Base-by-base conservation (phyloP, 2,329 filamentous ascomycete genomes). In the Fusarium nurragi region DNA sequence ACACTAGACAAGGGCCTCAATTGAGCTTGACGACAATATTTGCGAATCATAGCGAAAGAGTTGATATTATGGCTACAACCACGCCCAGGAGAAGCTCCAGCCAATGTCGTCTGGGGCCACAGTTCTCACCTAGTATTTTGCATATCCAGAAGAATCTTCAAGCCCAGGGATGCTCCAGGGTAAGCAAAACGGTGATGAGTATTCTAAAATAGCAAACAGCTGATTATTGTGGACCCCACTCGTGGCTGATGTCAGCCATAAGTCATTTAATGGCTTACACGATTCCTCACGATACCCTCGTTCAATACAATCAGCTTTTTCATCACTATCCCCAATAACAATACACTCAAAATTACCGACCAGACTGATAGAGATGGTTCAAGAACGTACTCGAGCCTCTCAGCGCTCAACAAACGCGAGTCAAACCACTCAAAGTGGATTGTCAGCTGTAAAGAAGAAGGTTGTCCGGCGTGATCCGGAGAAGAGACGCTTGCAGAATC, bases 241-340 rank as follows among this genome's bases (percentile, higher is more conserved):
- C 21, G 51, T 72, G 69, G 69, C 69, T 71, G 64, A 71, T 54
- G 59, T 71, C 65, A 71, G 69, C 67, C 67, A 72, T 52, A 47
- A 54, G 41, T 44, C 41, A 41, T 40, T 21, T 23, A 34, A 51
- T 46, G 52, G 60, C 68, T 69, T 45, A 65, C 52, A 55, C 46
- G 49, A 68, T 47, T 52, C 22, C 32, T 51, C 46, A 28, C 14
- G 39, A 62, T 41, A 37, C n/a, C 37, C 9, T 60, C 41, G 10
- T 34, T 51, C 36, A 30, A 52, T 25, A 18, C 18, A 28, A 32
- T 40, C 54, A 32, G 44, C 10, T 45, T 50, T 37, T 19, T 36
- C 34, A 26, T 13, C 45, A 30, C n/a, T 53, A 46, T 54, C 34
- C 22, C 11, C 7, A 8, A 40, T 41, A 46, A 39, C 16, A 14